Evolutionary conservation across 257 asterid genomes (phyloP), one percentile per base, ranked within the genome.

Genomic region (Salvia hispanica): DNA sequence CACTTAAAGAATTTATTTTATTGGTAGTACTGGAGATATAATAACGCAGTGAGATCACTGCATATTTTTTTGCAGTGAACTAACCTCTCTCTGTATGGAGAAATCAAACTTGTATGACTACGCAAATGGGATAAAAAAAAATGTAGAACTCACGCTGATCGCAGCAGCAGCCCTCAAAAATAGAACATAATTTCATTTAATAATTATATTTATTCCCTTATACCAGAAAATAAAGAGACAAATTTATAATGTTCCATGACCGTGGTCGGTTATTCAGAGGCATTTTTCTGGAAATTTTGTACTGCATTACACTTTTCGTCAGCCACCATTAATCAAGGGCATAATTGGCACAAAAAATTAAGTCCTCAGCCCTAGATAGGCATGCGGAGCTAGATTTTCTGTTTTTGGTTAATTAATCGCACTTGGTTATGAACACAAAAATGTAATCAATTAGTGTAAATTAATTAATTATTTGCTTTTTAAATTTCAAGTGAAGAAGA

Each of bases 71-170:
- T 25, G 25, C 54, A 47, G 54, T 14, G 54, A 47, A 47, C 16
- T 47, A 47, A 47, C 7, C 43, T 39, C 43, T 39, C 43, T 39
- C 43, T 7, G 10, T 47, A 47, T 5, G 54, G 21, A 14, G 54
- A 46, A 14, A 47, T 47, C 16, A 28, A 28, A 28, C 5, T 0
- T 55, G 60, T 15, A 62, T 53, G 48, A 25, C 50, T 75, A 50
- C 31, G 15, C 7, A 51, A 44, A 34, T 51, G 36, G 71, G 56
- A 31, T 15, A 53, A 39, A 18, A 65, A 47, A 34, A 33, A 31
- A 13, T 53, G 77, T 74, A 21, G 16, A 66, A 62, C 64, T 55
- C 74, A 60, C 59, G 37, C 73, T 57, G 64, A 75, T 69, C 56
- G n/a, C 54, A 5, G 66, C 25, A 47, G 42, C 71, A 75, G 57